Percentiles rank a stretch among this genome's conserved stretches.
These are phyloP conservation scores for Pterocarpus santalinus DNA, from an alignment of 306 rosid species.

Conservation along the genomic window DNA sequence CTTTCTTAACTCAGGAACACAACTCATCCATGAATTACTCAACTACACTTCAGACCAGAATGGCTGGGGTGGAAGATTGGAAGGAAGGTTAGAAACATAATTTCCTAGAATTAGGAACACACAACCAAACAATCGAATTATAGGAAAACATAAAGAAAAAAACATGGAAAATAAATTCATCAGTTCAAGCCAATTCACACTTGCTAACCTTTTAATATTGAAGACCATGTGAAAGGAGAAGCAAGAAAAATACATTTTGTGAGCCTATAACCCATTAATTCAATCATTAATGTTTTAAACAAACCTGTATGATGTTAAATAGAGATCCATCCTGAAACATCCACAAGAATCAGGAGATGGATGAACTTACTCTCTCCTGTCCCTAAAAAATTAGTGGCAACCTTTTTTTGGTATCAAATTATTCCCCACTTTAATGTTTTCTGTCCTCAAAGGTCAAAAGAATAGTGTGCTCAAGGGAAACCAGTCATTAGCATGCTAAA, in stretches of 20 bases:
- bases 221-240: conserved; percentile 25
- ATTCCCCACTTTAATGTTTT: not conserved
- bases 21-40: conserved; percentile 6
- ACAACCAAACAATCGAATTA: not conserved
- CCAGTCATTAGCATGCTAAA: conserved; percentile 23
- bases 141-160: not conserved
- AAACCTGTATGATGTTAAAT: no score
- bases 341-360: no score
- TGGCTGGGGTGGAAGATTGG: no score
- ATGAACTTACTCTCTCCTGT: not conserved
- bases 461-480: conserved; percentile 37
- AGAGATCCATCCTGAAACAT: no score
- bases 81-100: not conserved
- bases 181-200: not conserved
- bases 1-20: not conserved
- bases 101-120: not conserved
- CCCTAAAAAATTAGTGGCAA: not conserved
- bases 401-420: no score
- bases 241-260: not conserved
- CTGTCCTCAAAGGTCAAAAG: conserved; percentile 29
- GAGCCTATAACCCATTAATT: conserved; percentile 19
- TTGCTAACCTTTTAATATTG: not conserved
- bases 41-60: not conserved
- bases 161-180: not conserved
- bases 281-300: not conserved